Percentiles rank a stretch among this genome's conserved stretches.
These are phyloP conservation scores for Syncephalastrum contaminatum DNA, from an alignment of 371 early-diverging fungal genomes.

Conservation along the genomic window DNA sequence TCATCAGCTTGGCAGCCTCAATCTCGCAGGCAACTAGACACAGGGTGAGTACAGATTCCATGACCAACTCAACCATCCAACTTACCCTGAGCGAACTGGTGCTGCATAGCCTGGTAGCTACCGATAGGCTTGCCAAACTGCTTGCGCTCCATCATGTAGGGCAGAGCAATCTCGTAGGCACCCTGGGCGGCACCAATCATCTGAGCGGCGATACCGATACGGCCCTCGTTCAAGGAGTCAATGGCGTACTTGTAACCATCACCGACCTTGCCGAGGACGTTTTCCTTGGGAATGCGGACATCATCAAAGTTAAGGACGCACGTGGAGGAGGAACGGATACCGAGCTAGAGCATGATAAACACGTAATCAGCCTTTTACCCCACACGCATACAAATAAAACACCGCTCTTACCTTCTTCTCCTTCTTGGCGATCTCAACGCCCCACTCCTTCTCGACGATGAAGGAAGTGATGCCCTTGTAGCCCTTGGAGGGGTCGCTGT, in stretches of 20 bases:
- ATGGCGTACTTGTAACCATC: constrained; percentile 99
- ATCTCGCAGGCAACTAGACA: constrained; percentile 81
- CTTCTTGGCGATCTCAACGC: constrained; percentile 94
- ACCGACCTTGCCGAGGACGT: constrained; percentile 91
- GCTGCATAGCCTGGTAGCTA: constrained; percentile 96
- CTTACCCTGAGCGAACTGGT: constrained; percentile 89
- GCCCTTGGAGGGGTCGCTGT: constrained; percentile 84
- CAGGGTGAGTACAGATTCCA: neutral
- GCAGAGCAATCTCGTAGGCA: constrained; percentile 85
- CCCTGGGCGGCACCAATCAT: constrained; percentile 98
- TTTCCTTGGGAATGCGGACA: constrained; percentile 81
- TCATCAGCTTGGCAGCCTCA: constrained; percentile 93
- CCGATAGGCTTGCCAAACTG: constrained; percentile 91
- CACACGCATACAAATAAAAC: neutral
- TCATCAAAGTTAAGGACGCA: constrained; percentile 94
- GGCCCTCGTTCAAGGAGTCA: constrained; percentile 97
- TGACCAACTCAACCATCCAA: neutral
- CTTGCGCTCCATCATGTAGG: constrained; percentile 94
- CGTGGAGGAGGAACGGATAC: constrained; percentile 94
- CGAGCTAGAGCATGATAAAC: constrained; percentile 57
- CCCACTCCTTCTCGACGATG: constrained; percentile 93
- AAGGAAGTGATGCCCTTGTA: constrained; percentile 99
- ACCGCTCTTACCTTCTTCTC: constrained; percentile 78
- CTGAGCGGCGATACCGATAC: constrained; percentile 98
- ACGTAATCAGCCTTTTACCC: neutral